Base-by-base conservation (phyloP, 1,139 yeast species). In the Geotrichum armillariae region DNA sequence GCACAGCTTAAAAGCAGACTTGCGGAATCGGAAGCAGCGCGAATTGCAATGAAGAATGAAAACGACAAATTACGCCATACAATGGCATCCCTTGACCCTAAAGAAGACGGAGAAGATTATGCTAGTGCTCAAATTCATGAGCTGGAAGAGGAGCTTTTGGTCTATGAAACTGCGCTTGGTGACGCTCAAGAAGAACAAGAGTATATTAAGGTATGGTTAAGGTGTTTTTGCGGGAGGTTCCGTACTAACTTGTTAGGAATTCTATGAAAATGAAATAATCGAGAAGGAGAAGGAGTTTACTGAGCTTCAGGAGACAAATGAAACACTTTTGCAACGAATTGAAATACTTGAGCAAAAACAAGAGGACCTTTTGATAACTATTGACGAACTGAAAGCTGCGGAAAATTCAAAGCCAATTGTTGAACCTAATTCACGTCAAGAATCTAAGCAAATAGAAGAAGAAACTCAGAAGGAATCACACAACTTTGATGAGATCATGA, bases 61-160 rank as follows among this genome's bases (percentile, higher is more conserved):
- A 57, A 53, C 32, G 56, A 55, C 16, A 58, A 55, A 42, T 48
- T 58, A 20, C 37, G 60, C 8, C 36, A 47, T 21, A 58, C 56
- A 4, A 35, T 58, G 23, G 34, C 41, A n/a, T 25, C 38, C 16
- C 37, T 48, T 17, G 33, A 48, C 7, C 21, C 29, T 33, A 46
- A 48, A 31, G 52, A 48, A 34, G 52, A 48, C 9, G 52, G 38
- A 16, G 25, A 39, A 20, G 48, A 48, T 7, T 18, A 34, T 12
- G 16, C 37, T 17, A 48, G 36, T 18, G 22, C 39, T 20, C 39
- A 21, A 18, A 34, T 43, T 9, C 18, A 29, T 9, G 42, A 39
- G 35, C 41, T 39, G 22, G 47, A 36, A 20, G 47, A 48, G 20
- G 50, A 47, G 23, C 41, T 29, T 7, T 39, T 20, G 29, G 46